Percentiles rank a stretch among this genome's conserved stretches.
Evolutionary conservation across 106 monocot genomes (phyloP).

Genomic region (Phalaenopsis equestris): DNA sequence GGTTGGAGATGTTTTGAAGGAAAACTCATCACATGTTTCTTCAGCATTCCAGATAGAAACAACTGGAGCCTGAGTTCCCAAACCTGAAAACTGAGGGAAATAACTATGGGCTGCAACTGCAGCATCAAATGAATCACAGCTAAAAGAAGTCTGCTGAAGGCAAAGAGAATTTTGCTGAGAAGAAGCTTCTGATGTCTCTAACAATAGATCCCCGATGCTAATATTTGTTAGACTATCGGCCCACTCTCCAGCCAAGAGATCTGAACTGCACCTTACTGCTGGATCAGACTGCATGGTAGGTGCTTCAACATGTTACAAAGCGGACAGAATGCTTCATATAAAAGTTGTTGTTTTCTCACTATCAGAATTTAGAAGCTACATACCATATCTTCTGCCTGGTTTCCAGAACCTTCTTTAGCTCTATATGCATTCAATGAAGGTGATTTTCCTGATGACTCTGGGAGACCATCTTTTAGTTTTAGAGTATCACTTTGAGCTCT

Average conservation of each 20-base stretch:
- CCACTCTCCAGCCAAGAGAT: conserved; percentile 57
- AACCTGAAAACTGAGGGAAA: conserved; percentile 18
- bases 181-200: conserved; percentile 66
- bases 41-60: conserved; percentile 67
- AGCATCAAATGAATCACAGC: conserved; percentile 90
- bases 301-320: neutral
- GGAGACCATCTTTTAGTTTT: conserved; percentile 4
- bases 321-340: neutral
- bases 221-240: conserved; percentile 88
- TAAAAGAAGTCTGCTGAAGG: conserved; percentile 29
- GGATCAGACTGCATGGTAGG: conserved; percentile 15
- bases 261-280: conserved; percentile 9
- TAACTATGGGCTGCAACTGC: conserved; percentile 70
- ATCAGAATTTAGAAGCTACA: neutral
- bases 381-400: conserved; percentile 23
- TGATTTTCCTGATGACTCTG: conserved; percentile 4
- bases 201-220: conserved; percentile 69
- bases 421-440: conserved; percentile 6
- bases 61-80: conserved; percentile 16
- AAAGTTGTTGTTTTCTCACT: neutral
- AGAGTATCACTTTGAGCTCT: neutral
- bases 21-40: conserved; percentile 93
- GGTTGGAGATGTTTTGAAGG: conserved; percentile 30
- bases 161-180: conserved; percentile 14
- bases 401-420: conserved; percentile 15